Conservation (phyloP, 495 filamentous ascomycete genomes). For the Jackrogersella minutella region DNA sequence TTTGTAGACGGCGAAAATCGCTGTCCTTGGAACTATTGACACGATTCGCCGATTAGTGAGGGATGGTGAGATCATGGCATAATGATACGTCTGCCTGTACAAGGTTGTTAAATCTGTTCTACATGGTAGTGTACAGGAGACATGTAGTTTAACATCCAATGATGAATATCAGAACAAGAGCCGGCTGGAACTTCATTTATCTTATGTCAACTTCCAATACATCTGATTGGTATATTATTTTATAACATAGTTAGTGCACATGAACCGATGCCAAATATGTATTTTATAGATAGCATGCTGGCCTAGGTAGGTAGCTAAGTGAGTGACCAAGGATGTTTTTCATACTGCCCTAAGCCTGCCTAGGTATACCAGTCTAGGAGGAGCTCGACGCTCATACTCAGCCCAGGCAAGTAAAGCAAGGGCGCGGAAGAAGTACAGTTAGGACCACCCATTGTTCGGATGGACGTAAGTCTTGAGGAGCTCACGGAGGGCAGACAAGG, state of each 20-base stretch:
- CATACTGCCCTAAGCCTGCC: too few species aligned
- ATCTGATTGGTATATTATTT: too few species aligned
- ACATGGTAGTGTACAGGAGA: neutral
- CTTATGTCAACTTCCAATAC: too few species aligned
- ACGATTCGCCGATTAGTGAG: conserved; percentile 46
- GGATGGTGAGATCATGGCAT: conserved; percentile 40
- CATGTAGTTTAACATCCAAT: too few species aligned
- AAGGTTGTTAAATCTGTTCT: neutral
- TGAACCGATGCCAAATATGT: too few species aligned
- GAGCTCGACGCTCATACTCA: conserved; percentile 1
- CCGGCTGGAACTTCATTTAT: too few species aligned
- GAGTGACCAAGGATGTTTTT: too few species aligned
- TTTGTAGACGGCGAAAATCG: conserved; percentile 48
- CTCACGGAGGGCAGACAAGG: neutral
- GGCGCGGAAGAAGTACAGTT: neutral
- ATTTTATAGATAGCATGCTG: too few species aligned
- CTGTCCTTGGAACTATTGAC: conserved; percentile 51
- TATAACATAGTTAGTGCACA: too few species aligned
- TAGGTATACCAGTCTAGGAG: conserved; percentile 11
- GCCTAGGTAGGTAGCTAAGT: too few species aligned
- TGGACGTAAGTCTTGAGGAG: conserved; percentile 7
- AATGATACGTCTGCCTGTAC: neutral
- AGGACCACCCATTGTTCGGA: neutral
- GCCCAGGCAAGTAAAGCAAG: neutral
- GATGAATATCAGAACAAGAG: too few species aligned